Percentiles rank a stretch among this genome's conserved stretches.
These are phyloP conservation scores for Plasmodium yoelii DNA, from an alignment of 169 alveolate genomes.

Conservation along the genomic window DNA sequence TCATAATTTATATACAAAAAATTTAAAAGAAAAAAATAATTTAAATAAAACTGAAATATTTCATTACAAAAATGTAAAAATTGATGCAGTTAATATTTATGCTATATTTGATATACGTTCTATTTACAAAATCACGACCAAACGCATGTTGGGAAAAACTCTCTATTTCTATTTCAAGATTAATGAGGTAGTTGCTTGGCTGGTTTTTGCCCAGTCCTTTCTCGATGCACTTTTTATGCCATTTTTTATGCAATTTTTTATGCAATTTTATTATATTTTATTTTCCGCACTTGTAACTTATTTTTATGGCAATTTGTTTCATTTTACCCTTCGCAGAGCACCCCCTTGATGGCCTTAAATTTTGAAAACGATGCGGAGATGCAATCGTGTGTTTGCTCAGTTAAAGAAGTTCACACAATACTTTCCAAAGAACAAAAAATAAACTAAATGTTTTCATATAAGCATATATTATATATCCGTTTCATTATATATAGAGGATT, in stretches of 20 bases:
- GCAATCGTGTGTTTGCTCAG: constrained; percentile 60
- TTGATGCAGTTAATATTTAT: constrained; percentile 75
- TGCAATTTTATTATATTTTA: neutral
- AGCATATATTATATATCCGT: too few relatives aligned
- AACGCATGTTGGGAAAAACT: constrained; percentile 54
- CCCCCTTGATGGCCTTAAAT: constrained; percentile 62
- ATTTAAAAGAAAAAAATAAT: constrained; percentile 62
- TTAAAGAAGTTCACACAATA: constrained; percentile 30
- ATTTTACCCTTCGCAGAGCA: constrained; percentile 29
- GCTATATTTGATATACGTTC: constrained; percentile 78
- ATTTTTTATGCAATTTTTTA: neutral
- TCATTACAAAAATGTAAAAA: constrained; percentile 5
- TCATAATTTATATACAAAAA: constrained; percentile 78
- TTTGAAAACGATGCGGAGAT: constrained; percentile 59
- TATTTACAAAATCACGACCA: constrained; percentile 78
- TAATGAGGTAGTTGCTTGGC: constrained; percentile 59
- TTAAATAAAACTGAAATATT: constrained; percentile 1
- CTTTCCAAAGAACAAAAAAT: constrained; percentile 11
- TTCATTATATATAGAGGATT: neutral
- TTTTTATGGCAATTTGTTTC: constrained; percentile 15
- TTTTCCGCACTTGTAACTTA: neutral
- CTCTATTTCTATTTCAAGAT: constrained; percentile 79
- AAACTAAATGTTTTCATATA: neutral
- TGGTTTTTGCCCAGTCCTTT: neutral
- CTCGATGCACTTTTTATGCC: neutral